Base-by-base conservation (phyloP, 768 basidiomycete genomes). In the Lactarius hengduanensis region DNA sequence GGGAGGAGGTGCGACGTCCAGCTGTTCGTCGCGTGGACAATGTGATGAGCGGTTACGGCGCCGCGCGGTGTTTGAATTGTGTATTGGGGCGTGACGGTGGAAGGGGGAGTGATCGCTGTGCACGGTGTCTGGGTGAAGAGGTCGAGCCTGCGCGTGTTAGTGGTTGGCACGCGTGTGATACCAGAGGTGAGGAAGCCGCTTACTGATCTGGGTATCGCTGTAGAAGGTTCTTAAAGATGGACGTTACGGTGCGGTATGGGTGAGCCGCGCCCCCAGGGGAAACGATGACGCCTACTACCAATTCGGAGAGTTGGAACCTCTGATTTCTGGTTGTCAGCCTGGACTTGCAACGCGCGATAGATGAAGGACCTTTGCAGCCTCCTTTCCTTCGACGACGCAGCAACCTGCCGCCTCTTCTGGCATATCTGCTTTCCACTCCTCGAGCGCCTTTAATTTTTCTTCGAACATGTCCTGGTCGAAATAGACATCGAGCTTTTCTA, bases 1-100 rank as follows among this genome's bases (percentile, higher is more conserved):
- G 81, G 78, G 62, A 96, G 77, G 54, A 96, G 82, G 69, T 91
- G 87, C 1, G 90, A 85, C 2, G 80, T 78, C 86, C 92, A 94
- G 22, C 83, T 92, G 74, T 96, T 96, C 3, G 92, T 94, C 2
- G 91, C 90, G 73, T 94, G 92, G 13, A 96, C 78, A 53, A 96
- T 80, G 73, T 91, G 89, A 3, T 75, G 76, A 0, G 90, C 78
- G 18, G 70, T 75, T 30, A 92, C 79, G 5, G 70, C 72, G 0
- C 93, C 92, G 59, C 81, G 79, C 0, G 87, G 79, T 1, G 92
- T 94, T 22, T 73, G 67, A n/a, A 92, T 78, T 10, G 76, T 78
- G 76, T 90, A 91, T 20, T 75, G 69, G 2, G 73, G 71, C 4
- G 67, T 67, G 8, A 70, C 60, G n/a, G 64, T 11, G 9, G 71